Conservation (phyloP, 805 yeast genomes). For the Metschnikowia sp. region DNA sequence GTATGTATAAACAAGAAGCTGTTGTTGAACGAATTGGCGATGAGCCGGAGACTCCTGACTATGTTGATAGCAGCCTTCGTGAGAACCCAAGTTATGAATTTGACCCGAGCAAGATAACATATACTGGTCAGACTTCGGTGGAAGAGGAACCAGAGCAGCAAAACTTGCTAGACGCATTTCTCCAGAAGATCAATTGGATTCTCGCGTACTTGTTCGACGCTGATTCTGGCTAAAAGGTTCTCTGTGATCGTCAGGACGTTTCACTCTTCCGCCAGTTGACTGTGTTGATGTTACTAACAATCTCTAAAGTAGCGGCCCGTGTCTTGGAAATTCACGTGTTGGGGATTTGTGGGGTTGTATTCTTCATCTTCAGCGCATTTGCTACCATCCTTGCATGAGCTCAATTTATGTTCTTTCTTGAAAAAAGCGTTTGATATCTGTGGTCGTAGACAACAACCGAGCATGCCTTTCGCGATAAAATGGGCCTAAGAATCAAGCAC, state of each 20-base stretch:
- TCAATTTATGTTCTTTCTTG: constrained; percentile 3
- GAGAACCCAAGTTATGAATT: not conserved
- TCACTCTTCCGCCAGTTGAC: constrained; percentile 8
- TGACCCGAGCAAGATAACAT: constrained; percentile 2
- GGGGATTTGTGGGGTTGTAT: constrained; percentile 5
- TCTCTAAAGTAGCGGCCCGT: constrained; percentile 8
- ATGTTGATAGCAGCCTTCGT: constrained; percentile 1
- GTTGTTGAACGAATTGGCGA: constrained; percentile 12
- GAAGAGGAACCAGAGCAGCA: constrained; percentile 5
- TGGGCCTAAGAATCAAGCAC: constrained; percentile 18
- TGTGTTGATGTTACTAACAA: constrained; percentile 6
- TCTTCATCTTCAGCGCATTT: constrained; percentile 3
- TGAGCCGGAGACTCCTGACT: not conserved
- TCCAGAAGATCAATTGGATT: constrained; percentile 9
- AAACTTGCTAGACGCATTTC: constrained; percentile 2
- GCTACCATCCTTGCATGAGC: constrained; percentile 2
- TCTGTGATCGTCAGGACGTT: constrained; percentile 1
- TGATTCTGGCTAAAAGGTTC: constrained; percentile 5
- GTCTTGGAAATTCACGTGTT: constrained; percentile 3
- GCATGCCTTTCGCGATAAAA: constrained; percentile 14
- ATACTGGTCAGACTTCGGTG: constrained; percentile 4
- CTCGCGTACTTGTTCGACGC: constrained; percentile 10
- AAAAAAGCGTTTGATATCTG: constrained; percentile 11
- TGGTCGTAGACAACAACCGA: constrained; percentile 17
- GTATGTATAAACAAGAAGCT: constrained; percentile 38